phyloP scores from a whole-genome alignment of 805 yeast genomes.

The Myxozyma lipomycoides region DNA sequence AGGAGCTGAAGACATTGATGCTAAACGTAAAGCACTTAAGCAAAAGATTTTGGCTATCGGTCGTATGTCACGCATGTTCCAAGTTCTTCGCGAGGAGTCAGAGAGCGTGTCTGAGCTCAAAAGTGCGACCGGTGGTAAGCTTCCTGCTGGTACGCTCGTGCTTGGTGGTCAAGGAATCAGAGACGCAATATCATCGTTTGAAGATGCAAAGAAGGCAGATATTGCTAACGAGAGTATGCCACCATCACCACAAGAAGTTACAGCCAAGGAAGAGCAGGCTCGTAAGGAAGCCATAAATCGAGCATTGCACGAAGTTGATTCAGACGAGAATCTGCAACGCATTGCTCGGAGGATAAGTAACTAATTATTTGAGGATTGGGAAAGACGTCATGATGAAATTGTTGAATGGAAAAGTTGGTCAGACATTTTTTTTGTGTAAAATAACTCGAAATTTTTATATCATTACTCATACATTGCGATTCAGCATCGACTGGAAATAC shows the following conservation, averaged over 20 bases:
- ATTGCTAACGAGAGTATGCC: constrained; percentile 83
- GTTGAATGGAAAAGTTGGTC: too few relatives aligned
- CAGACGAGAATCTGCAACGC: constrained; percentile 21
- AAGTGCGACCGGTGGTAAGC: constrained; percentile 59
- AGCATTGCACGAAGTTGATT: constrained; percentile 15
- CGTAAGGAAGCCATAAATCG: constrained; percentile 39
- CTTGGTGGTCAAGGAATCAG: constrained; percentile 79
- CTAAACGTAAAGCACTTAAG: constrained; percentile 52
- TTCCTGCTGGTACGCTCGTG: constrained; percentile 82
- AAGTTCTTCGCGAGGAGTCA: constrained; percentile 79
- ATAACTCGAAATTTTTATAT: too few relatives aligned
- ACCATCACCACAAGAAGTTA: constrained; percentile 62
- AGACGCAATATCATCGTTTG: constrained; percentile 64
- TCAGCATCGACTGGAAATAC: too few relatives aligned
- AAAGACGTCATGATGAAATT: too few relatives aligned
- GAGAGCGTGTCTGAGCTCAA: constrained; percentile 81
- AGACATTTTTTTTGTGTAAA: too few relatives aligned
- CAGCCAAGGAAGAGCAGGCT: constrained; percentile 43
- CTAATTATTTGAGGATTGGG: too few relatives aligned
- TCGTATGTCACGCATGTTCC: constrained; percentile 89
- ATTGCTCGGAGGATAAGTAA: constrained; percentile 21
- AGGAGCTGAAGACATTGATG: constrained; percentile 32
- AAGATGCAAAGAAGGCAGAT: constrained; percentile 79
- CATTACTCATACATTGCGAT: too few relatives aligned
- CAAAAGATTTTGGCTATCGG: constrained; percentile 94